Conservation (phyloP, 1,139 yeast genomes). For the Saccharomycopsis phalli region DNA sequence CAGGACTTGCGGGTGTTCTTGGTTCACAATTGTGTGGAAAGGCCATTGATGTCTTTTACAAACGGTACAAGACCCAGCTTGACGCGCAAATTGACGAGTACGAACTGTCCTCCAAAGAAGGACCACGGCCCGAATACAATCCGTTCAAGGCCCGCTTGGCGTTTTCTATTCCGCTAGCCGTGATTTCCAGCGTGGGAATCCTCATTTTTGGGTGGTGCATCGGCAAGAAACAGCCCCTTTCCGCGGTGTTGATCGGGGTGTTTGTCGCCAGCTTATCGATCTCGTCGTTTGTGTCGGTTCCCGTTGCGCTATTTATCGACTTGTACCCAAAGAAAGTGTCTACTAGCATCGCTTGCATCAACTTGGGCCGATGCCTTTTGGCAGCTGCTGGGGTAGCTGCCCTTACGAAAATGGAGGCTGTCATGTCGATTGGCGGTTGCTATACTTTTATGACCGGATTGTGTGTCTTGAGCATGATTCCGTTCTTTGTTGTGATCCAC, state of each 20-base stretch:
- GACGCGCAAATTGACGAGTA: not conserved
- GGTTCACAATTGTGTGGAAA: slow-evolving; percentile 44
- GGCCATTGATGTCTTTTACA: slow-evolving; percentile 38
- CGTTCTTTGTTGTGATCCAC: slow-evolving; percentile 23
- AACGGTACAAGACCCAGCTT: slow-evolving; percentile 23
- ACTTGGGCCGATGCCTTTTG: slow-evolving; percentile 48
- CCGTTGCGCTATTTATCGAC: slow-evolving; percentile 6
- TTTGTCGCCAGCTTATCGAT: slow-evolving; percentile 2
- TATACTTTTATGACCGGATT: slow-evolving; percentile 47
- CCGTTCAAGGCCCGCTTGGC: slow-evolving; percentile 41
- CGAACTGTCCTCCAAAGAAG: not conserved
- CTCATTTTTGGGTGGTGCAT: slow-evolving; percentile 6
- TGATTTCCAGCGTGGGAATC: not conserved
- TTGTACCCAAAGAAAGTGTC: slow-evolving; percentile 48
- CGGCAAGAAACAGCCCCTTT: slow-evolving; percentile 2
- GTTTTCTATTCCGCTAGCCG: not conserved
- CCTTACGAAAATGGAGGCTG: not conserved
- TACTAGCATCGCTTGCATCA: slow-evolving; percentile 50
- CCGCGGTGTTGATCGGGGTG: slow-evolving; percentile 2
- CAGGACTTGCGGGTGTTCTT: slow-evolving; percentile 44
- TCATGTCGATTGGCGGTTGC: slow-evolving; percentile 43
- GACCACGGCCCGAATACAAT: slow-evolving; percentile 22
- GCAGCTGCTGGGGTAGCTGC: slow-evolving; percentile 49
- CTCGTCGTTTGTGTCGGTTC: slow-evolving; percentile 1
- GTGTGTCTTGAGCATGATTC: slow-evolving; percentile 25